Base-by-base conservation (phyloP, 345 rosid species). In the Melaleuca alternifolia region DNA sequence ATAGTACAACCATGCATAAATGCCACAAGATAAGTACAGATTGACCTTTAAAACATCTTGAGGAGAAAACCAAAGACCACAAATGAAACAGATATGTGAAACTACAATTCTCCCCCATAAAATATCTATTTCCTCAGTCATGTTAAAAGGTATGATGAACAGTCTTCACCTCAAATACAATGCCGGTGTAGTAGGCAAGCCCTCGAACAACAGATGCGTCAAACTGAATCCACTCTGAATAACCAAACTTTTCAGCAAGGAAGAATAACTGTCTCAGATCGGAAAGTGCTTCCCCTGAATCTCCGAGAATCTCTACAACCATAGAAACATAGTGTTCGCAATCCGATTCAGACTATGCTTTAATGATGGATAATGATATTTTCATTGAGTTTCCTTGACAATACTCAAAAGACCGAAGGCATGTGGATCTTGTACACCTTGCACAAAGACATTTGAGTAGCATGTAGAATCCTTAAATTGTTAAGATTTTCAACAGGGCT, bases 181-280 rank as follows among this genome's bases (percentile, higher is more conserved):
- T 93, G 83, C 99, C 98, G 61, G 99, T 97, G 92, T 97, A 96
- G 93, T 97, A 97, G 85, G 99, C 96, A 85, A 96, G 98, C 87
- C 99, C 99, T 52, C 99, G 98, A 50, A 97, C 99, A 87, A 96
- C 90, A 50, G 99, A 97, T 85, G 98, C 99, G 89, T 97, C 99
- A 93, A 97, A 96, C 89, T 95, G 97, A 89, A 97, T 94, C 99
- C 99, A 97, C 79, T 96, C 96, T 12, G 96, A 93, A 87, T 93
- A 96, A 83, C 99, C 99, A 89, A 93, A 96, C 88, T 91, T 94
- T 90, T 97, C 99, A 88, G 96, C 98, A 84, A 97, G 97, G 33
- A 92, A 93, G 90, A 96, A 97, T 50, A 97, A 90, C 84, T 90
- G 92, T 90, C 93, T 97, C 87, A 97, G 92, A 87, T 97, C 97